Base-by-base conservation (phyloP, 495 filamentous ascomycete species). In the Podospora tetraspora region DNA sequence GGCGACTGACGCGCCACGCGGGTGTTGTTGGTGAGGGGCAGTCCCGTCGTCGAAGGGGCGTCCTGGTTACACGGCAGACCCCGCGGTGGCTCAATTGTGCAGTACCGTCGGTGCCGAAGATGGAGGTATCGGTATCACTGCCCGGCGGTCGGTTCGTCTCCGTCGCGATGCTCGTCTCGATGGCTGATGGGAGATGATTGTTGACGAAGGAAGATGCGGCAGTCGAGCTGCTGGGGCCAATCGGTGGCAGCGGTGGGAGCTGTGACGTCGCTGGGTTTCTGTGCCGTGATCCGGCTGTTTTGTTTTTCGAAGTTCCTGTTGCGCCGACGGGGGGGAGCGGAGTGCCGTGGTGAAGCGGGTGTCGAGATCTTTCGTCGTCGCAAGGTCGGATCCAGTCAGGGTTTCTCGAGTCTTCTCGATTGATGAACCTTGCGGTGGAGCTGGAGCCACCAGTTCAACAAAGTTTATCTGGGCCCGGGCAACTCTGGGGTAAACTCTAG, bases 21-120 rank as follows among this genome's bases (percentile, higher is more conserved):
- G 43, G 43, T 52, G 43, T 52, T 52, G 43, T 52, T 43, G 43
- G 32, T 64, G 30, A 52, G 62, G 32, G 62, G 62, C 62, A 52
- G 5, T 52, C 43, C 19, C 43, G 43, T 52, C 43, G 43, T n/a
- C 19, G 7, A 52, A 4, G n/a, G 25, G 25, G 43, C 19, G 43
- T 52, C 43, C 2, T n/a, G 43, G 59, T 60, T 12, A 52, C 62
- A 64, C 32, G 52, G 6, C 6, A 6, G 19, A 52, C 43, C 43
- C 43, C 43, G 43, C 43, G 43, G 16, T 52, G 12, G 43, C 43
- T 52, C 43, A 52, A 52, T 52, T 16, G 34, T 43, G 34, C 34
- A 43, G 13, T 43, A 13, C 13, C 43, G 43, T 52, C 16, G 43
- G 43, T 8, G 43, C 43, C 16, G 6, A 52, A 8, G n/a, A 52